Evolutionary conservation across 441 rosid species (phyloP), one percentile per base, ranked within the genome.

Genomic region (Pelargonium australe): DNA sequence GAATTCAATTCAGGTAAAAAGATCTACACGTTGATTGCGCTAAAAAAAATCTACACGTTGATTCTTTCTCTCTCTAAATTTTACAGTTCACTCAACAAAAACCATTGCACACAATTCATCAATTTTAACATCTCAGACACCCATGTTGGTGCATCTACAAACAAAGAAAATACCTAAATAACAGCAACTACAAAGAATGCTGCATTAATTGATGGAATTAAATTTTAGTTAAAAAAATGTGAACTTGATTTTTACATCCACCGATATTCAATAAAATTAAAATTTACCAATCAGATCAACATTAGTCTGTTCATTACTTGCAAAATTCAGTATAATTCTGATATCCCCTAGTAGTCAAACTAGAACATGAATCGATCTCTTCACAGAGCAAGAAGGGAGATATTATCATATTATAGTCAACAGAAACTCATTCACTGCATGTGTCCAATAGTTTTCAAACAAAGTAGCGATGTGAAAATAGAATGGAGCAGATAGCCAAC

Each of bases 11-110:
- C 57, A 70, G 65, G 41, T 34, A 34, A 34, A 34, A 5, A 34
- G 40, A 34, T 34, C 63, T 20, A 55, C 23, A 55, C 17, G 5
- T 55, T 55, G 28, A 16, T 20, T 20, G 23, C 23, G 23, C 23
- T 20, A 20, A 20, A 20, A 20, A 20, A 20, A 20, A 34, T 34
- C 63, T 28, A 20, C 31, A 58, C 23, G 2, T 20, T 58, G 63
- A 19, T 28, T 58, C 31, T 58, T 19, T n/a, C 31, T 20, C 12
- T 20, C 63, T 8, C 43, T 40, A 40, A 58, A 58, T 19, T 58
- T 8, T 58, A 58, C 12, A 58, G 63, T 58, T 17, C 23, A 23
- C 34, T 19, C 63, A 58, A 23, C 63, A 58, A n/a, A 58, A 58
- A 58, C 31, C 63, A 58, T 58, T 12, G 11, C 4, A 8, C 23